Conservation (phyloP, 2,329 filamentous ascomycete species). For the Anthostomella pinea region DNA sequence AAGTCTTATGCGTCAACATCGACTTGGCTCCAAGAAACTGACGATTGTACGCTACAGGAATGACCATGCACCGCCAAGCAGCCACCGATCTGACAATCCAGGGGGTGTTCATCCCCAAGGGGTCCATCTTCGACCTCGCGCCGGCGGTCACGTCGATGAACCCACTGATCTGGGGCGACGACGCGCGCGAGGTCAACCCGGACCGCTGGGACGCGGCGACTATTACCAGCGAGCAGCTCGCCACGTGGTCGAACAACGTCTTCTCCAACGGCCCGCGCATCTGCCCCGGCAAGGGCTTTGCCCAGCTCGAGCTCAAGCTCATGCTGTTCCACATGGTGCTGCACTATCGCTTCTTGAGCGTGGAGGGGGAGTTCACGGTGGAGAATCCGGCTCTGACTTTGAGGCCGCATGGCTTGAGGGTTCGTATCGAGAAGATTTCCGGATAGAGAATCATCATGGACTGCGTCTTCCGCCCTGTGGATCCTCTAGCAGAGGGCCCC, state of each 20-base stretch:
- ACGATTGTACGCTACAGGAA: background rate
- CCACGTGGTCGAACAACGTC: slow-evolving; percentile 12
- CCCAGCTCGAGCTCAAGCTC: slow-evolving; percentile 26
- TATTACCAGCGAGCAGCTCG: slow-evolving; percentile 9
- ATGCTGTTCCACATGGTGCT: slow-evolving; percentile 22
- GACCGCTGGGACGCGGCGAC: slow-evolving; percentile 21
- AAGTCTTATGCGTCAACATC: background rate
- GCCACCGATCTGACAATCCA: slow-evolving; percentile 18
- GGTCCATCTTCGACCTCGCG: slow-evolving; percentile 20
- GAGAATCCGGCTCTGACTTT: no score
- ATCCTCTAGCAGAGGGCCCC: no score
- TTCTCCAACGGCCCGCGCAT: slow-evolving; percentile 27
- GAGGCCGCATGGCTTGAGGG: no score
- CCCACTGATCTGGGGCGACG: slow-evolving; percentile 24
- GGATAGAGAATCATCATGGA: no score
- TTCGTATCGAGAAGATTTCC: no score
- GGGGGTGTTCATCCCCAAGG: slow-evolving; percentile 24
- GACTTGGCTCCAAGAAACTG: background rate
- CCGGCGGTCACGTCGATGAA: slow-evolving; percentile 19
- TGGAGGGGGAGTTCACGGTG: slow-evolving; percentile 6
- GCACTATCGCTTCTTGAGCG: slow-evolving; percentile 8
- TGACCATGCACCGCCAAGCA: slow-evolving; percentile 12
- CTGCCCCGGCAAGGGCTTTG: slow-evolving; percentile 26
- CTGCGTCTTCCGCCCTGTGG: no score
- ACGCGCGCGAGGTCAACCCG: slow-evolving; percentile 22